Conservation (phyloP, 495 filamentous ascomycete species). For the Glonium stellatum region DNA sequence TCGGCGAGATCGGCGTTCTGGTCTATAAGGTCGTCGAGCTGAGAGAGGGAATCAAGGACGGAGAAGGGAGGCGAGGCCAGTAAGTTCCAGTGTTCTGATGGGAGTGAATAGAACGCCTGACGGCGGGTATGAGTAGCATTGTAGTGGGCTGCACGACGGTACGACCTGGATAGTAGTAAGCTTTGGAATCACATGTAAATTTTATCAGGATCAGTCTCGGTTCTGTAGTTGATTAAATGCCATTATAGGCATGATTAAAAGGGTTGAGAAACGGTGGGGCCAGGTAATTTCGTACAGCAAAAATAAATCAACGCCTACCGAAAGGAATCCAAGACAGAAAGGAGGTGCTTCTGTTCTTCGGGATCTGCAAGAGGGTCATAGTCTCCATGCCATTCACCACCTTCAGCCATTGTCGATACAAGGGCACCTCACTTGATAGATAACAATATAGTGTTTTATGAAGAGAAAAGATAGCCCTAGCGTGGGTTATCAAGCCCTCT, state of each 20-base stretch:
- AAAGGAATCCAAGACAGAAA: conserved; percentile 76
- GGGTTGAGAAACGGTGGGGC: not conserved
- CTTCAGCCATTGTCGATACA: conserved; percentile 8
- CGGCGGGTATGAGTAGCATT: conserved; percentile 84
- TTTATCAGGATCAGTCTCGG: not conserved
- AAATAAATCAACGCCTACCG: conserved; percentile 51
- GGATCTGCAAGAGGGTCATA: conserved; percentile 58
- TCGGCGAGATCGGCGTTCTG: conserved; percentile 72
- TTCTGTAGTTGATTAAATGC: not conserved
- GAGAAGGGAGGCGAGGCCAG: conserved; percentile 76
- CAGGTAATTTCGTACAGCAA: not conserved
- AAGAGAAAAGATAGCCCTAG: too few relatives aligned
- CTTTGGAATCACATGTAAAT: too few relatives aligned
- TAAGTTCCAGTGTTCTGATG: conserved; percentile 69
- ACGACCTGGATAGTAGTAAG: conserved; percentile 35
- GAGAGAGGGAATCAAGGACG: conserved; percentile 65
- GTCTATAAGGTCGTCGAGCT: conserved; percentile 83
- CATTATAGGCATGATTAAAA: not conserved
- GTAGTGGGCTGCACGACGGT: conserved; percentile 71
- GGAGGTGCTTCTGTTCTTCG: conserved; percentile 69
- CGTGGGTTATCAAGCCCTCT: too few relatives aligned
- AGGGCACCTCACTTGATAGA: not conserved
- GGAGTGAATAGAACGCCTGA: conserved; percentile 86
- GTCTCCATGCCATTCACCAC: conserved; percentile 20
- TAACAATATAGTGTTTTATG: not conserved